Base-by-base conservation (phyloP, 495 filamentous ascomycete species). In the Delitschia confertaspora region DNA sequence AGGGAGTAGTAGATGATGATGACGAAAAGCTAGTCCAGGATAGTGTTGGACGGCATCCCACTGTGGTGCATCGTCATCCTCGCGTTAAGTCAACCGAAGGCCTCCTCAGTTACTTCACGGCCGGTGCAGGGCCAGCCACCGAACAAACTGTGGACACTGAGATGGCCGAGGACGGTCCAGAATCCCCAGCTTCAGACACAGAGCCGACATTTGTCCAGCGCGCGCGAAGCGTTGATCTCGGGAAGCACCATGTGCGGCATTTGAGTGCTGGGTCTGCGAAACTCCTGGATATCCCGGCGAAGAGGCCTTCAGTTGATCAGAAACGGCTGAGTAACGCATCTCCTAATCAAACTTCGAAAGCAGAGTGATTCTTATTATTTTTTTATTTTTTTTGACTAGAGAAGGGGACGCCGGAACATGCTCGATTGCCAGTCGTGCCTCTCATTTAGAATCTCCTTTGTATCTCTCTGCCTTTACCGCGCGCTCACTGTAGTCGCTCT, bases 211-310 rank as follows among this genome's bases (percentile, higher is more conserved):
- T 57, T 13, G 56, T 83, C 22, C 70, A 75, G 25, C 74, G 80
- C 41, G 78, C 83, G 10, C 75, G 75, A 7, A 82, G 81, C 54
- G 61, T 83, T 31, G 73, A 79, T 45, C 65, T 78, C 38, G 76
- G 72, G 22, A 75, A 71, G 49, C 64, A 70, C 3, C 82, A 87
- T 55, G 72, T 61, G 14, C 66, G 81, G n/a, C 79, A 78, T 34
- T 76, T 84, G 51, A 85, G 80, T 43, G 80, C 80, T 14, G 83
- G 82, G 17, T 84, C 78, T 60, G 80, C 82, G 3, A 78, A 74
- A 56, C 61, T 87, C 9, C 59, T 86, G 25, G 76, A 84, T 40
- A 66, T 85, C 20, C 73, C 72, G 1, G 38, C 40, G 19, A 41
- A 38, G 23, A n/a, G 41, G 21, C 8, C 22, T n/a, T 54, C 50